These are phyloP conservation scores for Takashimella tepidaria DNA, from an alignment of 1,284 basidiomycete genomes.

Conservation along the genomic window DNA sequence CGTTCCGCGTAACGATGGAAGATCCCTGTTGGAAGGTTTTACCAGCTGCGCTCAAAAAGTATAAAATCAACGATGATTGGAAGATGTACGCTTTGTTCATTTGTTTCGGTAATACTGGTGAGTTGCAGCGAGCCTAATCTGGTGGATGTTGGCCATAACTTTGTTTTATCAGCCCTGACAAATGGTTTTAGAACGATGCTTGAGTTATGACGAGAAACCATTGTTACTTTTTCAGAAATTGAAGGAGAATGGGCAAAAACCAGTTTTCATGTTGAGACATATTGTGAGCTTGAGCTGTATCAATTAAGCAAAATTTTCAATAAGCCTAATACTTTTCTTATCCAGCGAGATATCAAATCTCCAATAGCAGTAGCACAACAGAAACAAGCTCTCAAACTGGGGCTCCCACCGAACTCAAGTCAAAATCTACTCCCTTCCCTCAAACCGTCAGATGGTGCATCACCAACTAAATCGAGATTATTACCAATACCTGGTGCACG, in stretches of 20 bases:
- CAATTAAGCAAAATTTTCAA: no score
- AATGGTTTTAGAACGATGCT: conserved; percentile 67
- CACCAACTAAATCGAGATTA: conserved; percentile 28
- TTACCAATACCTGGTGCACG: conserved; percentile 10
- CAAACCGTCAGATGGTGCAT: conserved; percentile 25
- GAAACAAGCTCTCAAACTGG: conserved; percentile 64
- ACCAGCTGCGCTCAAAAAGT: conserved; percentile 96
- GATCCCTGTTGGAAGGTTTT: conserved; percentile 98
- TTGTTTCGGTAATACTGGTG: conserved; percentile 86
- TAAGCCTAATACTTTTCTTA: no score
- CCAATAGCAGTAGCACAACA: conserved; percentile 92
- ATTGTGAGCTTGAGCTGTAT: conserved; percentile 58
- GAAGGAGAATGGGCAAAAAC: conserved; percentile 94
- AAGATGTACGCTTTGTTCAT: conserved; percentile 99
- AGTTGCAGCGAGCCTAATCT: conserved; percentile 37
- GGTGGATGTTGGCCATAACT: no score
- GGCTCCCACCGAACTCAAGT: conserved; percentile 28
- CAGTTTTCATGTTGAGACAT: conserved; percentile 97
- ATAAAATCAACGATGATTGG: conserved; percentile 99
- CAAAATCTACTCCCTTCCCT: conserved; percentile 31
- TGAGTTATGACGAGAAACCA: conserved; percentile 97
- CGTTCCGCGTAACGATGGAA: conserved; percentile 65
- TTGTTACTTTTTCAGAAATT: conserved; percentile 93
- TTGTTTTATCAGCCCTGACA: background rate
- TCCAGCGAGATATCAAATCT: conserved; percentile 74